Evolutionary conservation across 768 basidiomycete species (phyloP).

Genomic region (Pholiota microspora): DNA sequence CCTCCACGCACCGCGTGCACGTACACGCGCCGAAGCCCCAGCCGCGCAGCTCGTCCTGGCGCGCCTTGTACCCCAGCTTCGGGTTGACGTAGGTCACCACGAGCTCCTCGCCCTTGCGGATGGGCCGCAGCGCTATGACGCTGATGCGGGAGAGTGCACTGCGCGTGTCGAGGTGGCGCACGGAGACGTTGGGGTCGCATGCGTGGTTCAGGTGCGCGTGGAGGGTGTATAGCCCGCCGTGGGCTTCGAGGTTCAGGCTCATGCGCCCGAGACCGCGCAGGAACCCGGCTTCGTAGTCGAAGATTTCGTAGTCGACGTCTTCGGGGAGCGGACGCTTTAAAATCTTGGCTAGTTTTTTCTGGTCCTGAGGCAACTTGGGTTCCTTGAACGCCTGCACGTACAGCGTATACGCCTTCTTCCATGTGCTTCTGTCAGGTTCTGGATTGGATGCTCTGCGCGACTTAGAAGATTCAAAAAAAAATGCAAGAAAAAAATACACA

Average conservation of each 20-base stretch:
- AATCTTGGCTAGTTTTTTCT: slow-evolving; percentile 58
- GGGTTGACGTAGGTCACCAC: slow-evolving; percentile 80
- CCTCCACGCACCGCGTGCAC: slow-evolving; percentile 67
- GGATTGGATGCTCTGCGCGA: slow-evolving; percentile 17
- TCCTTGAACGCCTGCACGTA: slow-evolving; percentile 62
- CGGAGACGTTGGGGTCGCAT: slow-evolving; percentile 77
- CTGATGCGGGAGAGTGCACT: slow-evolving; percentile 74
- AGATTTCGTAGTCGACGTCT: slow-evolving; percentile 56
- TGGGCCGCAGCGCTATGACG: slow-evolving; percentile 61
- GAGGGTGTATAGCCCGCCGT: slow-evolving; percentile 82
- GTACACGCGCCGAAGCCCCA: slow-evolving; percentile 77
- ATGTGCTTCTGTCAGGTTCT: slow-evolving; percentile 63
- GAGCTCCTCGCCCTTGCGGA: slow-evolving; percentile 73
- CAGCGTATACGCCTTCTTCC: slow-evolving; percentile 63
- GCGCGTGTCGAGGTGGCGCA: slow-evolving; percentile 71
- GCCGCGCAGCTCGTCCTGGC: slow-evolving; percentile 53
- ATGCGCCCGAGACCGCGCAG: slow-evolving; percentile 71
- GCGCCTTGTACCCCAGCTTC: slow-evolving; percentile 39
- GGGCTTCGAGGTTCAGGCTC: slow-evolving; percentile 83
- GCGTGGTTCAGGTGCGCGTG: slow-evolving; percentile 89
- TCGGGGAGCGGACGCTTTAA: slow-evolving; percentile 46
- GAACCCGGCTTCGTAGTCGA: slow-evolving; percentile 71
- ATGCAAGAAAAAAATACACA: slow-evolving; percentile 26
- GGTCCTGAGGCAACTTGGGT: slow-evolving; percentile 45
- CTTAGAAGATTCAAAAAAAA: too few species aligned